Evolutionary conservation across 805 yeast species (phyloP), one percentile per base, ranked within the genome.

Genomic region (Myxozyma nipponensis): DNA sequence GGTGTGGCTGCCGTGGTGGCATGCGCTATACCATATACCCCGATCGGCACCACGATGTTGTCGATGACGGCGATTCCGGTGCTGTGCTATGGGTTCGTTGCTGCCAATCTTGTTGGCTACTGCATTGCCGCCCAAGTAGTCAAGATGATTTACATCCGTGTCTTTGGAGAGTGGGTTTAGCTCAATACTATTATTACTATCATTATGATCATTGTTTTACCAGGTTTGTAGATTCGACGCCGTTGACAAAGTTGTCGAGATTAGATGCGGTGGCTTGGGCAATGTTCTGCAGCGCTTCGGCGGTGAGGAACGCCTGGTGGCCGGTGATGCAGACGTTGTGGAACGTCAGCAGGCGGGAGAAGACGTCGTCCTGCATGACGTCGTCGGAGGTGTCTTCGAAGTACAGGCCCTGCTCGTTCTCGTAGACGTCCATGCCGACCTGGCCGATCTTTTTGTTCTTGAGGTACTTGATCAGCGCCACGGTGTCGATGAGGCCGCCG

Each of bases 391-490:
- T 50, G 39, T 62, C 66, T 38, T 61, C 54, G 37, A 57, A 61
- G 44, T 61, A 62, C 28, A 62, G 37, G 15, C 50, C 60, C 19
- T 46, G 34, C 63, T 77, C 81, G 43, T 61, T 54, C 59, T 76
- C 80, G 60, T 75, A 77, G 15, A 77, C 81, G 56, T 77, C 81
- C 17, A 76, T 60, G 17, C 77, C 81, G 47, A 72, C 72, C 9
- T 74, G 68, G 2, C 78, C 77, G 21, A 77, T 60, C 58, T 74
- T 70, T 17, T 76, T 75, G 17, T 56, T 50, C 56, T 74, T 68
- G 49, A 77, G 64, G 9, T 65, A 59, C 23, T 62, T 59, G 4
- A 70, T 63, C 45, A 76, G 62, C 21, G 70, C 72, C 22, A 59
- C 56, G 53, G 76, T 78, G 56, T 76, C 72, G 47, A 76, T 71